A percentile compares a stretch with the other conserved stretches of the same genome.
phyloP scores from a whole-genome alignment of 1,139 yeast genomes.

The Lodderomyces metapsilosis region DNA sequence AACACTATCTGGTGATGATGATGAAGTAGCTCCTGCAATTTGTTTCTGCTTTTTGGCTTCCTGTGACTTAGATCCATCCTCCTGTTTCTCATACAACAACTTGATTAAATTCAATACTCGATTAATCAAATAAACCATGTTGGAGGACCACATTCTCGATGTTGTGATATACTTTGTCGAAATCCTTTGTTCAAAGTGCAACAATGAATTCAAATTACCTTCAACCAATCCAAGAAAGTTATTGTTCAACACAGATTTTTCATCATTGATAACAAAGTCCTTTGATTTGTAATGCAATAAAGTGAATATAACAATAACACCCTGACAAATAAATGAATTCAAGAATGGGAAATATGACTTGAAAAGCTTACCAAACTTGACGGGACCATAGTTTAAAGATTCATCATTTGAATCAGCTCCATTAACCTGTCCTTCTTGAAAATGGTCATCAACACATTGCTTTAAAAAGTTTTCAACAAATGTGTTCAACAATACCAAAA shows the following conservation, averaged over 20 bases:
- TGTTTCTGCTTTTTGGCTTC: constrained; percentile 6
- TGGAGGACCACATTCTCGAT: constrained; percentile 38
- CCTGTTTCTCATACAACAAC: constrained; percentile 25
- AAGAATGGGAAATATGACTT: constrained; percentile 44
- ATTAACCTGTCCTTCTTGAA: constrained; percentile 3
- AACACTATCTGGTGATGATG: constrained; percentile 7
- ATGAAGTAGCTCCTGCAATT: neutral
- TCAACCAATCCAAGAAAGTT: constrained; percentile 28
- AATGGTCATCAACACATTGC: constrained; percentile 8
- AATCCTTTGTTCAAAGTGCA: constrained; percentile 26
- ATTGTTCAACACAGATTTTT: constrained; percentile 16
- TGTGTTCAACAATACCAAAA: constrained; percentile 28
- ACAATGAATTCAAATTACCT: constrained; percentile 21
- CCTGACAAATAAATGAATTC: constrained; percentile 51
- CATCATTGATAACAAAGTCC: constrained; percentile 28
- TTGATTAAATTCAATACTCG: constrained; percentile 33
- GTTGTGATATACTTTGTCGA: constrained; percentile 18
- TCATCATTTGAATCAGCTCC: constrained; percentile 1
- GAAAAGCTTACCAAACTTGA: constrained; percentile 33
- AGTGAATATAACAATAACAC: constrained; percentile 50
- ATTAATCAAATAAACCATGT: constrained; percentile 32
- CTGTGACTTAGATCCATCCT: constrained; percentile 7
- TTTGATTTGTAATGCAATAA: constrained; percentile 43
- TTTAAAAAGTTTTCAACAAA: constrained; percentile 17
- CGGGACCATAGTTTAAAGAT: constrained; percentile 11